Evolutionary conservation across 331 rosid species (phyloP), one percentile per base, ranked within the genome.

Genomic region (Ulmus americana): DNA sequence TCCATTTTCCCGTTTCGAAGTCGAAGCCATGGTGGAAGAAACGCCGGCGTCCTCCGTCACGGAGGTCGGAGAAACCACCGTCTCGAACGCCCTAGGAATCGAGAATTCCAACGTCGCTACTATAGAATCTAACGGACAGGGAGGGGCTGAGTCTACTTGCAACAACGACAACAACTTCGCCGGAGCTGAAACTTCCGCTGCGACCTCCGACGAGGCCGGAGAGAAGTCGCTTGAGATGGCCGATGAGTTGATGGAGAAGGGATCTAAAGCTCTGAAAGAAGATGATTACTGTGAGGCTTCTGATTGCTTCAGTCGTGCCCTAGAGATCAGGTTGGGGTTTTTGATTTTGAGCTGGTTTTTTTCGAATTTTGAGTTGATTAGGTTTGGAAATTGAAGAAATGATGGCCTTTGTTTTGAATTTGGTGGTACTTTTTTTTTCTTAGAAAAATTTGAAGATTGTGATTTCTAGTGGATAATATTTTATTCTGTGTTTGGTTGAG

Each of bases 301-400:
- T 55, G 97, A 94, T 22, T 89, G 77, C 83, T 94, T 79, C 69
- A 94, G 97, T 86, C 97, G 95, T 67, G 88, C 91, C 72, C 88
- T 94, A 0, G 98, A 94, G 76, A 92, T 89, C 79, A 89, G 95
- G 98, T 92, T 83, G 69, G 79, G 70, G 67, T 78, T 79, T 70
- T 20, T 6, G 35, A 8, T 63, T 39, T 62, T 9, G 15, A 12
- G 20, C 14, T 3, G 10, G 59, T 20, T 77, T 50, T 57, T 57
- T 65, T 39, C 20, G 44, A 4, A 16, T 9, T 38, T n/a, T 28
- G 4, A 10, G 38, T 68, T 14, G 40, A 10, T 4, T 5, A 3
- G 8, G 28, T 47, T 6, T 5, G 44, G 45, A 11, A 6, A 45
- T 0, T 43, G n/a, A n/a, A 41, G 6, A 49, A 13, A 12, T 14